These are phyloP conservation scores for Mycosarcoma mackinlayi DNA, from an alignment of 1,284 basidiomycete genomes.

Conservation along the genomic window DNA sequence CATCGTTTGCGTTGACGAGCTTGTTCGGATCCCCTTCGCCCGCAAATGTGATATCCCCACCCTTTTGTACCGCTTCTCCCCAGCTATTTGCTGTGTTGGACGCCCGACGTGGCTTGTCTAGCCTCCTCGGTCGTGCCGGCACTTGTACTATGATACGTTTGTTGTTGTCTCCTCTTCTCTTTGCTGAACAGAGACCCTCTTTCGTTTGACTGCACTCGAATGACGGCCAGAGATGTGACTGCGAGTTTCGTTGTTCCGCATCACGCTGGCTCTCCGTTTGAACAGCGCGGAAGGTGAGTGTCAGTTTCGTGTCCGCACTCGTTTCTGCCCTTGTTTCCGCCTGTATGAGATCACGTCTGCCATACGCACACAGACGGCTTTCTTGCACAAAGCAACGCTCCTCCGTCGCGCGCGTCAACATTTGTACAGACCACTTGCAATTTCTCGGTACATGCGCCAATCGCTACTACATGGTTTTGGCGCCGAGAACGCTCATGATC, in stretches of 20 bases:
- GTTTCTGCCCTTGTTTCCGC: no score
- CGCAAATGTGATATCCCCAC: constrained; percentile 21
- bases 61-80: constrained; percentile 8
- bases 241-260: no score
- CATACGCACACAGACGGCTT: no score
- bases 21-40: not conserved
- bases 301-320: no score
- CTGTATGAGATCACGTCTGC: no score
- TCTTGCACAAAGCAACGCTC: no score
- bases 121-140: constrained; percentile 9
- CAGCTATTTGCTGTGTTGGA: constrained; percentile 23
- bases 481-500: constrained; percentile 52
- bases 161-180: constrained; percentile 5
- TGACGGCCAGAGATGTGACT: no score
- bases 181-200: constrained; percentile 18
- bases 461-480: constrained; percentile 41
- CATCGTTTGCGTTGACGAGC: not conserved
- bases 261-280: no score
- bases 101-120: constrained; percentile 12
- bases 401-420: no score
- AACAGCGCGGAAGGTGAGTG: no score
- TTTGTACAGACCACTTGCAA: no score
- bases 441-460: no score
- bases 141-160: constrained; percentile 53
- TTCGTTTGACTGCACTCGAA: not conserved